A percentile compares a stretch with the other conserved stretches of the same genome.
phyloP scores from a whole-genome alignment of 2,329 filamentous ascomycete species.

The Dactylellina haptotyla region DNA sequence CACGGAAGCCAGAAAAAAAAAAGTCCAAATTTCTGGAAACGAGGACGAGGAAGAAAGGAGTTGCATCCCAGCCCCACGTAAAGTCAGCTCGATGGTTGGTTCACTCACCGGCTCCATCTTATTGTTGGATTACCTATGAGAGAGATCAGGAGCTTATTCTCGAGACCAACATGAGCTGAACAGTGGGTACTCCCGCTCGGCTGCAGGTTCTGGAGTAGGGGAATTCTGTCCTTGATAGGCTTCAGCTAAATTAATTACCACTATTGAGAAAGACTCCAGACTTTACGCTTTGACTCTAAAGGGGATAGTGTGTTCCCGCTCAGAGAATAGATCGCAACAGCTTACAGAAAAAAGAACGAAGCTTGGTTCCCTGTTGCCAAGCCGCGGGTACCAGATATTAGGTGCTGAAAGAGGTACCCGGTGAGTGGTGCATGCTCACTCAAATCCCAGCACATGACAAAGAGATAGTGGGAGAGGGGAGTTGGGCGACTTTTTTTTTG shows the following conservation, averaged over 20 bases:
- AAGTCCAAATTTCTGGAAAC: slow-evolving; percentile 22
- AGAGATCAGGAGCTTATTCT: slow-evolving; percentile 43
- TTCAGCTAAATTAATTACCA: slow-evolving; percentile 44
- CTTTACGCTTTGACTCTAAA: slow-evolving; percentile 38
- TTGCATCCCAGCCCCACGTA: slow-evolving; percentile 40
- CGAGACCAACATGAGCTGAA: slow-evolving; percentile 46
- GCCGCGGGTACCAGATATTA: slow-evolving; percentile 15
- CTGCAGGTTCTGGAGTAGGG: slow-evolving; percentile 33
- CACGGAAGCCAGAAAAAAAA: too few species aligned
- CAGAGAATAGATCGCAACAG: slow-evolving; percentile 44
- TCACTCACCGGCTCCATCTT: slow-evolving; percentile 46
- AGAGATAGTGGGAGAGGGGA: slow-evolving; percentile 10
- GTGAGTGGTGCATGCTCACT: slow-evolving; percentile 14
- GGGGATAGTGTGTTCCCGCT: slow-evolving; percentile 26
- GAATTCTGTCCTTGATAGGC: slow-evolving; percentile 48
- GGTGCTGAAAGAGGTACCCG: slow-evolving; percentile 18
- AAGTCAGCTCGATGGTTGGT: slow-evolving; percentile 52
- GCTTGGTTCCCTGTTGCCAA: not conserved
- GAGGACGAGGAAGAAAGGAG: slow-evolving; percentile 39
- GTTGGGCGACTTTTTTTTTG: slow-evolving; percentile 34
- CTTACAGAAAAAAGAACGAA: not conserved
- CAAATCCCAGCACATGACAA: slow-evolving; percentile 42
- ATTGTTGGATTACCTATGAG: slow-evolving; percentile 48
- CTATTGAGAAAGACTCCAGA: slow-evolving; percentile 16
- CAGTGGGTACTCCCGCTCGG: slow-evolving; percentile 52